Base-by-base conservation (phyloP, 495 filamentous ascomycete genomes). In the Cudoniella acicularis region DNA sequence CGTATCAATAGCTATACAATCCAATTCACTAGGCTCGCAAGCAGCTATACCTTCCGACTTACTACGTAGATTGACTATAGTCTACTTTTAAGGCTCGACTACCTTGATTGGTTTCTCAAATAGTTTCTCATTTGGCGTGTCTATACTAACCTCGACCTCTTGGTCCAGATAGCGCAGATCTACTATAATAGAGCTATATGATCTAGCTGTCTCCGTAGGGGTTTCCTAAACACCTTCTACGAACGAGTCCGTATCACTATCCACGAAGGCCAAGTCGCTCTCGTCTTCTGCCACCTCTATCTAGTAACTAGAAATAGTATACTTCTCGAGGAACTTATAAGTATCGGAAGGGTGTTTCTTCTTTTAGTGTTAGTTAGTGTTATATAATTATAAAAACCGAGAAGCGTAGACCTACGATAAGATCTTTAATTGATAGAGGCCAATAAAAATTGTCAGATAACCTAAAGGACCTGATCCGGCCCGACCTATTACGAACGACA, bases 401-500 rank as follows among this genome's bases (percentile, higher is more conserved):
- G 26, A 21, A 23, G 23, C 36, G 2, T 49, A 13, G 21, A 57
- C 43, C 41, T 50, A 50, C 45, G 22, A 57, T 57, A 10, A 57
- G 43, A 41, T 57, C 45, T 49, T 40, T 27, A n/a, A 57, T 57
- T 49, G 45, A 57, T 36, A 23, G 45, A 49, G 45, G 45, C 54
- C 45, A 57, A 50, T 57, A 50, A 40, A 23, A 16, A 41, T 18
- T 36, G 24, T 41, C 21, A 49, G 43, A 57, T 57, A 20, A 57
- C 40, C 43, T 57, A 18, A 57, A 57, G 2, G 48, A 59, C 30
- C 16, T 2, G 22, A 59, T 18, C 4, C 49, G n/a, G 24, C 48
- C 48, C n/a, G 49, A 17, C 52, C 56, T 59, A 59, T 59, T 27
- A 47, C 48, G 40, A 18, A 59, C 48, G 30, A 57, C 41, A 40